Evolutionary conservation across 371 early-diverging fungal species (phyloP), one percentile per base, ranked within the genome.

Genomic region (Nematocida parisii): DNA sequence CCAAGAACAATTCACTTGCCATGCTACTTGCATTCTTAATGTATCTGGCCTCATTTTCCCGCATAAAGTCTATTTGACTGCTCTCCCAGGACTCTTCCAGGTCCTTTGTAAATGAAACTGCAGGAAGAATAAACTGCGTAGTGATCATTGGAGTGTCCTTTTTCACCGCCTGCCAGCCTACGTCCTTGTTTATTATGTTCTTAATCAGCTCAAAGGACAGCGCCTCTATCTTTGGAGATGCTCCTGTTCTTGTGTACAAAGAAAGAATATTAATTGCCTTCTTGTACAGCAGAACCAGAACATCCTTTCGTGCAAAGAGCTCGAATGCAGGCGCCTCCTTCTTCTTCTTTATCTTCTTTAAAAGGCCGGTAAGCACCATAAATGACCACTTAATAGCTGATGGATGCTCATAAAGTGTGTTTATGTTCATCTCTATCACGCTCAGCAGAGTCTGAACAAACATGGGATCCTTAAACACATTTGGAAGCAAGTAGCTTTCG

Each of bases 301-400:
- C 20, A 9, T 52, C 58, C 2, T 20, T 11, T 39, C 77, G 72
- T 18, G 54, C 57, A 3, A 66, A 47, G 45, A 67, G 72, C 15
- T 82, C 57, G 39, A 72, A 52, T 22, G 40, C 20, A 15, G 84
- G 62, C 13, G 58, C 18, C 40, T 82, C 81, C 62, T 85, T 86
- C 82, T 85, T 87, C 66, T 83, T 87, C 50, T 82, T 40, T 1
- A 83, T 85, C 68, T 85, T 86, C 22, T 84, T 80, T 18, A 80
- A 40, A 3, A 74, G 66, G 56, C 83, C 86, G 70, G 83, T 81
- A 22, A 87, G 24, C 61, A 87, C 83, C 44, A 47, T 50, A 6
- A 72, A 40, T 2, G 86, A 70, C 87, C 85, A 85, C 64, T 87
- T 86, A 15, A 72, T 73, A 24, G 72, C 9, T 15, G 80, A 73